Evolutionary conservation across 257 asterid species (phyloP), one percentile per base, ranked within the genome.

Genomic region (Jasminum sambac): DNA sequence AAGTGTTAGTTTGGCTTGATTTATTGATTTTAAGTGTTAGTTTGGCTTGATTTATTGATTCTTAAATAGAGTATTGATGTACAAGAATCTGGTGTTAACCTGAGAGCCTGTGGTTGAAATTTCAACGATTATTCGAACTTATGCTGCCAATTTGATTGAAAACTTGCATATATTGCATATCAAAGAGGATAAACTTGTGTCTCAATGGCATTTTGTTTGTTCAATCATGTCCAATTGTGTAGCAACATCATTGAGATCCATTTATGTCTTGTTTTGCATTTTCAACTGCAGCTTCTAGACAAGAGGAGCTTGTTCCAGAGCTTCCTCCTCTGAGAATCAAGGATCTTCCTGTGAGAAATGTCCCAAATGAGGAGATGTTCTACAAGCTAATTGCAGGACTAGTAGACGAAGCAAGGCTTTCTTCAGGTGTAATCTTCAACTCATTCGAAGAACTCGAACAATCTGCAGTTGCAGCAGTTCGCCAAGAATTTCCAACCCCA

Each of bases 401-500:
- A 64, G 68, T 68, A 30, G 19, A 81, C 17, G 38, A 78, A 34
- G 84, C 84, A 8, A 16, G 55, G 61, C 8, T 26, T 17, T 52
- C 61, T 52, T 52, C 61, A 24, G 87, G 87, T 0, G 70, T 82
- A 0, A 76, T 82, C 17, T 76, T 82, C 64, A 82, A 79, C 73
- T 76, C 87, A 4, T 79, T 79, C 36, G 84, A 82, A 63, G 84
- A 82, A 6, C 69, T 82, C 26, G 87, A 82, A 25, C 61, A 52
- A 19, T 52, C 61, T 8, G 25, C 68, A 11, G 21, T 74, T 19
- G 44, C 26, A 2, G 21, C 66, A 36, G 69, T 74, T 34, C 73
- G 61, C 61, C 61, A 52, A 52, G 61, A 52, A 52, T 52, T 52
- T 19, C 61, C 13, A 52, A 7, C 61, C 6, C 61, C 61, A 52